Evolutionary conservation across 495 filamentous ascomycete species (phyloP), one percentile per base, ranked within the genome.

Genomic region (Acidiella bohemica): DNA sequence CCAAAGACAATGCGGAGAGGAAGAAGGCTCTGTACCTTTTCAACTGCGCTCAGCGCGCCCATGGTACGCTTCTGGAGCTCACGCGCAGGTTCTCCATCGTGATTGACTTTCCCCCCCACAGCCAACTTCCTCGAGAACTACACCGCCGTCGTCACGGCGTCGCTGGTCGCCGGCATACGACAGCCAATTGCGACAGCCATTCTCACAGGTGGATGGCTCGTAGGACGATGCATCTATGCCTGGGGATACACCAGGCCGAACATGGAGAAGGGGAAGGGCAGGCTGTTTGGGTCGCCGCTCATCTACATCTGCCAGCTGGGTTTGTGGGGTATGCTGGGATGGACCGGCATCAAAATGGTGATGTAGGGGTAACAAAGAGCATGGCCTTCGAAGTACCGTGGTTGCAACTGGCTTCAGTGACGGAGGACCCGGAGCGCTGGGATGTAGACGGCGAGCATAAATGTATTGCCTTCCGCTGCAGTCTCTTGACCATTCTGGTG

Each of bases 31-130:
- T 60, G 49, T 51, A 57, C 42, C 42, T 53, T 17, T 64, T 64
- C 59, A 66, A 65, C 53, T 58, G 59, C 53, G 58, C 59, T 10
- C 63, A 65, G 53, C 59, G 62, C 36, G 54, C 53, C 0, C 60
- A 65, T 45, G 50, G 40, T 31, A 31, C 6, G 7, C 16, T 8
- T 22, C 10, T 9, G 35, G 32, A n/a, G 32, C 8, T 34, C 32
- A 8, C 8, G 9, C 32, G 32, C 7, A 8, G 20, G 17, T 22
- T n/a, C n/a, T n/a, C n/a, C n/a, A n/a, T n/a, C n/a, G n/a, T n/a
- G n/a, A n/a, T n/a, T n/a, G n/a, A n/a, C n/a, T n/a, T n/a, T n/a
- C n/a, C n/a, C n/a, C n/a, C n/a, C n/a, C n/a, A 7, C 32, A 9
- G 45, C 26, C 23, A 66, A 66, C 51, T 62, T 40, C 50, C 39